phyloP scores from a whole-genome alignment of 2,329 filamentous ascomycete genomes.

The Cladorrhinum sp. region DNA sequence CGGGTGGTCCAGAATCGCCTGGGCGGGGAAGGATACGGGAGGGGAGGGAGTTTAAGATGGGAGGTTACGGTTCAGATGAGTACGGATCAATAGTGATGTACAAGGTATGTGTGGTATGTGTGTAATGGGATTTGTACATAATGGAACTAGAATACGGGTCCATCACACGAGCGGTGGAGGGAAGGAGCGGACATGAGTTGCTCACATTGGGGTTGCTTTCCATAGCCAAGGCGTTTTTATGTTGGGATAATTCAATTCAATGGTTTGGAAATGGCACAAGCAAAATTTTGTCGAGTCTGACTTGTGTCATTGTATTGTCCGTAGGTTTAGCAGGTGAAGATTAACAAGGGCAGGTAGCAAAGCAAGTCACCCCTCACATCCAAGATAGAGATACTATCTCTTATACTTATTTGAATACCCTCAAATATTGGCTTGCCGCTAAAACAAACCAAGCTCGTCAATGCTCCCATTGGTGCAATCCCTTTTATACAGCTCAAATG shows the following conservation, averaged over 20 bases:
- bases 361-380: too few relatives aligned
- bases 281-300: neutral
- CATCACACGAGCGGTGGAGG: neutral
- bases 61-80: constrained; percentile 85
- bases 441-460: neutral
- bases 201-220: neutral
- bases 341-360: neutral
- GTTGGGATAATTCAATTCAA: neutral
- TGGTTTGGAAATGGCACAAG: neutral
- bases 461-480: neutral
- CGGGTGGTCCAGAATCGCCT: constrained; percentile 80
- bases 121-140: neutral
- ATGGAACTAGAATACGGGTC: neutral
- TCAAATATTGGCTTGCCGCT: neutral
- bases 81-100: constrained; percentile 31
- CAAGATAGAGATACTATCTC: neutral
- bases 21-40: constrained; percentile 76
- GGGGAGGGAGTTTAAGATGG: constrained; percentile 77
- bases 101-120: neutral
- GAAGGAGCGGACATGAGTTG: neutral
- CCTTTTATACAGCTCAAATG: neutral
- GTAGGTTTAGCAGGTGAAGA: too few relatives aligned
- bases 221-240: neutral
- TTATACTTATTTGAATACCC: neutral
- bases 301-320: neutral